Percentiles rank a stretch among this genome's conserved stretches.
Evolutionary conservation across 2,329 filamentous ascomycete species (phyloP).

Genomic region (Apiospora aurea): DNA sequence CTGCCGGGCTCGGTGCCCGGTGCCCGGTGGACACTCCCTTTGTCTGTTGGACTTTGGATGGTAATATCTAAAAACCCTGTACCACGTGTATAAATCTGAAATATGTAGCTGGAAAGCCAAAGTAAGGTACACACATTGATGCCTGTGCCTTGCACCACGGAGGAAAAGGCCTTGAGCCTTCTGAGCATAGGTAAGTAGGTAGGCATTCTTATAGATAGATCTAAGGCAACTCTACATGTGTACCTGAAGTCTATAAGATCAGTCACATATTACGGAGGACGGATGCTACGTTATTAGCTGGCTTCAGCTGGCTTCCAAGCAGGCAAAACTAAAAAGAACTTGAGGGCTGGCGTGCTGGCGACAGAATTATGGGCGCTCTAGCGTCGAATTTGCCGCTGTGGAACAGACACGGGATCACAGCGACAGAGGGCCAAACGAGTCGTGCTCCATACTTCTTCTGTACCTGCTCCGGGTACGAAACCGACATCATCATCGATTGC

Average conservation of each 20-base stretch:
- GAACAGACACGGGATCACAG: slow-evolving; percentile 8
- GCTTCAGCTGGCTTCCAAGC: too few relatives aligned
- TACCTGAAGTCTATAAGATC: background rate
- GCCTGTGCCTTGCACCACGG: background rate
- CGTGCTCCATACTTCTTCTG: background rate
- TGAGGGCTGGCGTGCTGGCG: background rate
- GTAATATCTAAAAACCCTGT: background rate
- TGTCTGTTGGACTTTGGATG: background rate
- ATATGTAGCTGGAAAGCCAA: background rate
- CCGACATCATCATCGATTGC: slow-evolving; percentile 17
- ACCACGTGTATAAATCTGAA: background rate
- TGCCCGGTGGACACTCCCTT: background rate
- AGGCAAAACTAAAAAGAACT: too few relatives aligned
- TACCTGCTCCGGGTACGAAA: slow-evolving; percentile 1
- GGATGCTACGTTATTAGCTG: too few relatives aligned
- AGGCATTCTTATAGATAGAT: background rate
- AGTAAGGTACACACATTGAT: background rate
- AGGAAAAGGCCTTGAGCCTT: background rate
- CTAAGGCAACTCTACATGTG: background rate
- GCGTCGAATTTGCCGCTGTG: slow-evolving; percentile 14
- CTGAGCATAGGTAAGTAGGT: background rate
- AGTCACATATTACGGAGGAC: background rate
- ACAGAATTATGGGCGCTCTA: background rate
- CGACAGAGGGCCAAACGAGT: background rate
- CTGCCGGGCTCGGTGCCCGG: background rate